Percentiles rank a stretch among this genome's conserved stretches.
Evolutionary conservation across 225 moss, liverwort and hornwort genomes (phyloP).

Genomic region (Asterella californica): DNA sequence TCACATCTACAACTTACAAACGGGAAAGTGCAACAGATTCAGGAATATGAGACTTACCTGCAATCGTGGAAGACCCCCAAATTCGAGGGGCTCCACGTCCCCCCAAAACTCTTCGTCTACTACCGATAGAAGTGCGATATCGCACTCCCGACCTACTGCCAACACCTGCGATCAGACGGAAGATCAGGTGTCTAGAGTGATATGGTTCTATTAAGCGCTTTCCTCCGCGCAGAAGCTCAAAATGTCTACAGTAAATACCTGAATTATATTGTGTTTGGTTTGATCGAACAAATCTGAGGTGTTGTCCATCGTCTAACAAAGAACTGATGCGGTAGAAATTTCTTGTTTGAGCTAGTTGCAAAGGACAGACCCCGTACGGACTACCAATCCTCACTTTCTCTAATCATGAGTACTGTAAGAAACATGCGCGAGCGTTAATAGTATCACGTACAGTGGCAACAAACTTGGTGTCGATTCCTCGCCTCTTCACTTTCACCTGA

Average conservation of each 20-base stretch:
- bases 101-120: slow-evolving; percentile 85
- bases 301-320: too few species aligned
- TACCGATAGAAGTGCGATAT: slow-evolving; percentile 89
- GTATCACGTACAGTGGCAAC: slow-evolving; percentile 69
- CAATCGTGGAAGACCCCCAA: slow-evolving; percentile 92
- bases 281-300: neutral
- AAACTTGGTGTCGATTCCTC: slow-evolving; percentile 95
- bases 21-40: neutral
- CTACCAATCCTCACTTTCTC: too few species aligned
- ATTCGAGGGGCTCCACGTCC: slow-evolving; percentile 82
- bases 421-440: neutral
- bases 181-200: neutral
- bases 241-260: neutral
- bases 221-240: neutral
- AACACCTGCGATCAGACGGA: slow-evolving; percentile 60
- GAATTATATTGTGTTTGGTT: neutral
- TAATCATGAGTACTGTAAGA: too few species aligned
- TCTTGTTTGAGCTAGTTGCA: too few species aligned
- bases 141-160: slow-evolving; percentile 98
- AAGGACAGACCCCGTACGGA: too few species aligned
- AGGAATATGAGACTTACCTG: slow-evolving; percentile 51
- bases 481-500: slow-evolving; percentile 95
- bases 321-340: too few species aligned
- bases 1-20: neutral
- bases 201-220: neutral